These are phyloP conservation scores for Coccomyxa subellipsoidea DNA, from an alignment of 163 green algal genomes.

Conservation along the genomic window DNA sequence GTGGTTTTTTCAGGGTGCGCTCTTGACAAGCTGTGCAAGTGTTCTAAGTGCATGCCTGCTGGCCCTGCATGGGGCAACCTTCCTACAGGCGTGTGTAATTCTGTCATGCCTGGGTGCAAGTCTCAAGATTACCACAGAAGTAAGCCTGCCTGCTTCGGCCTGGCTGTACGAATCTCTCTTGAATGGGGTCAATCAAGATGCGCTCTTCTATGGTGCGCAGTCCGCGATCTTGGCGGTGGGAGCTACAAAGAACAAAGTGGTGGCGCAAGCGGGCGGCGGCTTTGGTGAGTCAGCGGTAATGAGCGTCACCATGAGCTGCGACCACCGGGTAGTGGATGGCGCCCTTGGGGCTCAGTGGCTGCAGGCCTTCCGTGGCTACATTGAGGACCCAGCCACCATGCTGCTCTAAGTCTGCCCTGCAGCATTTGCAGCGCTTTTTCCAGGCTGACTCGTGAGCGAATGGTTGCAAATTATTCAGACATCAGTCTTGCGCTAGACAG, in stretches of 20 bases:
- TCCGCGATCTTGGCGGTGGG: slow-evolving; percentile 92
- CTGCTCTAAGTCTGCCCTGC: slow-evolving; percentile 85
- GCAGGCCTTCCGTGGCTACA: slow-evolving; percentile 83
- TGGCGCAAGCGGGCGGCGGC: slow-evolving; percentile 33
- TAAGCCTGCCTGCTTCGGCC: too few relatives aligned
- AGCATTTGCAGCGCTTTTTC: too few relatives aligned
- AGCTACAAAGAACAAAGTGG: slow-evolving; percentile 51
- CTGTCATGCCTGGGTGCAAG: too few relatives aligned
- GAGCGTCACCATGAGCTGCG: slow-evolving; percentile 86
- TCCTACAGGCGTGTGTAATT: too few relatives aligned
- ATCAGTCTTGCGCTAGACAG: too few relatives aligned
- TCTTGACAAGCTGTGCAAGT: too few relatives aligned
- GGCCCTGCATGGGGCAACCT: too few relatives aligned
- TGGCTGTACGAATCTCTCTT: not conserved
- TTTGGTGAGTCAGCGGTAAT: slow-evolving; percentile 58
- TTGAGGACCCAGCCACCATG: slow-evolving; percentile 91
- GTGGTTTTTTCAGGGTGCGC: too few relatives aligned
- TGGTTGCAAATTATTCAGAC: too few relatives aligned
- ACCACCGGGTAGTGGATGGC: slow-evolving; percentile 97
- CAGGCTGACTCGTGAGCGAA: too few relatives aligned
- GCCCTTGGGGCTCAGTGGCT: slow-evolving; percentile 96
- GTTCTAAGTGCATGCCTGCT: too few relatives aligned
- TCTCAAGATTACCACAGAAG: too few relatives aligned
- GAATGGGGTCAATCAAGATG: not conserved
- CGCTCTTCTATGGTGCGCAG: slow-evolving; percentile 25